Evolutionary conservation across 73 alveolate species (phyloP).

Genomic region (Breviolum minutum): DNA sequence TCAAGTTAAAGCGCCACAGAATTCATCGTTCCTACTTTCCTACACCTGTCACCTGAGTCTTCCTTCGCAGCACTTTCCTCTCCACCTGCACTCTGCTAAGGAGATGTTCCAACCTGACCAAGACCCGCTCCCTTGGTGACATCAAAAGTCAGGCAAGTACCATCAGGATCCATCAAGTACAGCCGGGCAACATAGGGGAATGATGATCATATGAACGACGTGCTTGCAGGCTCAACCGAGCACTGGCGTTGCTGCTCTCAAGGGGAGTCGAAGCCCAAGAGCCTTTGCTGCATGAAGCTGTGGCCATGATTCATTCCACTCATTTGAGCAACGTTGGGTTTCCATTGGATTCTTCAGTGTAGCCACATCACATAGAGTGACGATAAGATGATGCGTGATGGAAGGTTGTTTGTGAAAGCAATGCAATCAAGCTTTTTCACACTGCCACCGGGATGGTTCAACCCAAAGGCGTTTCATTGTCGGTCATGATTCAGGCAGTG

Average conservation of each 20-base stretch:
- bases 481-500: not conserved
- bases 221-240: not conserved
- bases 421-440: too few relatives aligned
- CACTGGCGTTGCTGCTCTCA: not conserved
- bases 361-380: not conserved
- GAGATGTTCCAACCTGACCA: not conserved
- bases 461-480: not conserved
- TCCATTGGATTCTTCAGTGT: not conserved
- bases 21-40: not conserved
- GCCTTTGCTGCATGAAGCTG: not conserved
- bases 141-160: not conserved
- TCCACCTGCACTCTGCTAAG: not conserved
- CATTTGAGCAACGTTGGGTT: not conserved
- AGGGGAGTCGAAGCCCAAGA: constrained; percentile 29
- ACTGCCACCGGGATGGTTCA: not conserved
- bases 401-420: not conserved
- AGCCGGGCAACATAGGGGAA: not conserved
- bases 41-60: not conserved
- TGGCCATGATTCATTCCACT: not conserved
- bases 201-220: not conserved
- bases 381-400: not conserved
- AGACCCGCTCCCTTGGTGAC: constrained; percentile 53
- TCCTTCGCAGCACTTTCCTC: not conserved
- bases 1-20: not conserved
- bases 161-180: not conserved